Evolutionary conservation across 495 filamentous ascomycete species (phyloP).

Genomic region (Aspergillus cristatus): DNA sequence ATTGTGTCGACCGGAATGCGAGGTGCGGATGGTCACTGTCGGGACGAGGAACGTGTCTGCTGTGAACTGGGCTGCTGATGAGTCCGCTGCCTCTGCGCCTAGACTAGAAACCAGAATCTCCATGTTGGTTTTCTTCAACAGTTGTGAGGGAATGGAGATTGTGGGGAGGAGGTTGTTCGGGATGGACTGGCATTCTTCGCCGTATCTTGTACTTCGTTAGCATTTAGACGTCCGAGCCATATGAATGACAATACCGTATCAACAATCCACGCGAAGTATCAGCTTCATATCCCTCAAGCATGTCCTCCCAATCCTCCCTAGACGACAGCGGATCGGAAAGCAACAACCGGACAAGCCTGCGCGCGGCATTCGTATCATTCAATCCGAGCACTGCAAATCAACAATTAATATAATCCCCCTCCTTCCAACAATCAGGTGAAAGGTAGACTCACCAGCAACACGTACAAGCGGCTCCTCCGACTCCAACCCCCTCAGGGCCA

Average conservation of each 20-base stretch:
- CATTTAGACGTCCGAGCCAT: neutral
- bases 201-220: constrained; percentile 34
- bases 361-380: constrained; percentile 36
- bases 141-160: constrained; percentile 56
- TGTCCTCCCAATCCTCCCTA: constrained; percentile 61
- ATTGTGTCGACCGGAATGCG: constrained; percentile 48
- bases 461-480: constrained; percentile 56
- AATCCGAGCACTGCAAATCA: constrained; percentile 46
- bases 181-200: constrained; percentile 35
- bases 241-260: constrained; percentile 37
- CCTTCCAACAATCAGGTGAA: neutral
- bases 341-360: constrained; percentile 58
- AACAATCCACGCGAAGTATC: constrained; percentile 44
- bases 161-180: constrained; percentile 42
- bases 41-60: constrained; percentile 57
- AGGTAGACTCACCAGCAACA: constrained; percentile 47
- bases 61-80: constrained; percentile 40
- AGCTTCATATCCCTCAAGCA: constrained; percentile 41
- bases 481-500: constrained; percentile 70
- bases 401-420: neutral
- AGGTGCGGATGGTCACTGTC: constrained; percentile 56
- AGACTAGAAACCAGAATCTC: constrained; percentile 69
- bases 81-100: constrained; percentile 27
- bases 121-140: constrained; percentile 57
- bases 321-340: constrained; percentile 68